Base-by-base conservation (phyloP, 495 filamentous ascomycete genomes). In the Penicillium cosmopolitanum region DNA sequence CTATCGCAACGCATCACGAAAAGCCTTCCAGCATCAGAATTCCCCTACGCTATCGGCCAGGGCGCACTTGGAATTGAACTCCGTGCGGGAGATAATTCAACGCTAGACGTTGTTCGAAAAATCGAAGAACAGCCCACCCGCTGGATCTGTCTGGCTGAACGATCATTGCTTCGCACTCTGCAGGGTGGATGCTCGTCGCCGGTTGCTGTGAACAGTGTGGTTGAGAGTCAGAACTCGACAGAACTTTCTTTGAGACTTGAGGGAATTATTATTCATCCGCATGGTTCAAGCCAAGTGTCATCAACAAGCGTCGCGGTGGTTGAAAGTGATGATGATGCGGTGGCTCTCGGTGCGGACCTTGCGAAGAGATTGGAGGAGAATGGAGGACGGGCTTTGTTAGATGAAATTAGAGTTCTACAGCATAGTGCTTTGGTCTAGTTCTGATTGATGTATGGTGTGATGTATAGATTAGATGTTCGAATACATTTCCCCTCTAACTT, bases 121-220 rank as follows among this genome's bases (percentile, higher is more conserved):
- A 59, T 59, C 50, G 56, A 59, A 38, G 56, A 59, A 18, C 42
- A 42, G 18, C 40, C 52, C 7, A 59, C 56, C 1, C 50, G 56
- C 13, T 59, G 56, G 56, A 53, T 59, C 42, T 59, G 50, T 34
- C 6, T 59, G 31, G 56, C 56, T 16, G 56, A 59, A 46, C 50
- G 56, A 19, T 52, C 56, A 10, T 33, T 59, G 10, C 50, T 59
- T 4, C 56, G 56, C 2, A 59, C 35, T 7, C 56, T 59, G 3
- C 38, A 59, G 40, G 56, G 56, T 31, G 56, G 56, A 25, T 59
- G 56, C 50, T 59, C 56, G 4, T 59, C 56, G 1, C 56, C 56
- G 3, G 56, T 59, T 5, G 56, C 56, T 25, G 56, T 59, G 3
- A 53, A 50, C 15, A 46, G 36, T 40, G 43, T 33, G 9, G 18